Base-by-base conservation (phyloP, 106 monocot species). In the Platanthera guangdongensis region DNA sequence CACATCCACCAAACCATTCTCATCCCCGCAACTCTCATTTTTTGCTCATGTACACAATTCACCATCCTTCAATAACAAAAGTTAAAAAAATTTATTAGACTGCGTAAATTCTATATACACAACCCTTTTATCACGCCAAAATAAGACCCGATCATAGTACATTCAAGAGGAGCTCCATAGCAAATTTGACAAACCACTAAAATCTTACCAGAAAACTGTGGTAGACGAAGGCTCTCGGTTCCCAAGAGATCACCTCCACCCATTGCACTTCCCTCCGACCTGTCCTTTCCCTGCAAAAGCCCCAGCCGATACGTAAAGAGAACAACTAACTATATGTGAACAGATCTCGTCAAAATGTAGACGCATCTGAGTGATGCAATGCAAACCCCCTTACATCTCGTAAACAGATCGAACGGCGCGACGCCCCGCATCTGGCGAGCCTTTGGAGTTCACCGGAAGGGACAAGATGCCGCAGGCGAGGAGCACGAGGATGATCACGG, bases 391-490 rank as follows among this genome's bases (percentile, higher is more conserved):
- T 60, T 48, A 79, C 72, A 16, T 78, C 80, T 83, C 79, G 70
- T 60, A 73, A 32, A 52, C 57, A 1, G 79, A 83, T 74, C 83
- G 25, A 7, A 49, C 75, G 51, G 30, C 18, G 32, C 52, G 52
- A 22, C 39, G 45, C 57, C n/a, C 50, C 14, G 50, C 8, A 47
- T 54, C 73, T 51, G 79, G 80, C 9, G 68, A 57, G 30, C 59
- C 57, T 57, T 79, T 52, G 77, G 76, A 52, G 83, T 25, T 73
- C 57, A 86, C 49, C n/a, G 93, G 90, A 70, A 88, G 82, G 15
- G 84, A 88, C 78, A 93, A 81, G 67, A 90, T 76, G 57, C 90
- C 93, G 68, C 90, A 53, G 50, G 90, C 83, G 54, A 93, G 85
- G 10, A 92, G 89, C 54, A 87, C 52, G 54, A 93, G 76, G 47